Base-by-base conservation (phyloP, 768 basidiomycete species). In the Gloeostereum incarnatum region DNA sequence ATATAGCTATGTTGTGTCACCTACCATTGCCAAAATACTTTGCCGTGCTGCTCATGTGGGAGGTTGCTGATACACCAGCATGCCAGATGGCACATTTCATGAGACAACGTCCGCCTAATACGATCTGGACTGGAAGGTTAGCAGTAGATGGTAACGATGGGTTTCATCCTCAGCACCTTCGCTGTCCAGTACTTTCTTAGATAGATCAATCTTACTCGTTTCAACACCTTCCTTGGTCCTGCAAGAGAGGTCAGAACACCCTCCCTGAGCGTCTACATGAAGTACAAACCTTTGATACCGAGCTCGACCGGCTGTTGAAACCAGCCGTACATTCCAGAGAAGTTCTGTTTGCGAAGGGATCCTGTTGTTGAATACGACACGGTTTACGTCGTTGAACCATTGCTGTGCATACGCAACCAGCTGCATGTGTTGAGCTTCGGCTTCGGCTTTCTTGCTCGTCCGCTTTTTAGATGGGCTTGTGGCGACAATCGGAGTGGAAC, bases 71-170 rank as follows among this genome's bases (percentile, higher is more conserved):
- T 85, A 17, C 86, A 62, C 89, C 89, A 93, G 40, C 75, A 75
- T 2, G 90, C 90, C 23, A 93, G 57, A 60, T 92, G 90, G 49
- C 89, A 92, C 88, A 92, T 90, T 55, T 93, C 90, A 48, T 93
- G 90, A 21, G 85, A 78, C 9, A 93, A 60, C 1, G 89, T 92
- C 49, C 82, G 80, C 24, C 81, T 67, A 35, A 92, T 81, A 26
- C 87, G 75, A 38, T 86, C 89, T 91, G 41, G 10, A 24, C 6
- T 9, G 7, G 2, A 36, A 32, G 8, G 8, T 25, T 14, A 21
- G 20, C 5, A 24, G n/a, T 17, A 34, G 22, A 13, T 13, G 21
- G 17, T 35, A 24, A 36, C 8, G 13, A 35, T 24, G 8, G 5
- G 27, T 20, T 17, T 18, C 35, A 20, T 21, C 42, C 65, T 41